phyloP scores from a whole-genome alignment of 345 rosid species.

The Salix udensis region DNA sequence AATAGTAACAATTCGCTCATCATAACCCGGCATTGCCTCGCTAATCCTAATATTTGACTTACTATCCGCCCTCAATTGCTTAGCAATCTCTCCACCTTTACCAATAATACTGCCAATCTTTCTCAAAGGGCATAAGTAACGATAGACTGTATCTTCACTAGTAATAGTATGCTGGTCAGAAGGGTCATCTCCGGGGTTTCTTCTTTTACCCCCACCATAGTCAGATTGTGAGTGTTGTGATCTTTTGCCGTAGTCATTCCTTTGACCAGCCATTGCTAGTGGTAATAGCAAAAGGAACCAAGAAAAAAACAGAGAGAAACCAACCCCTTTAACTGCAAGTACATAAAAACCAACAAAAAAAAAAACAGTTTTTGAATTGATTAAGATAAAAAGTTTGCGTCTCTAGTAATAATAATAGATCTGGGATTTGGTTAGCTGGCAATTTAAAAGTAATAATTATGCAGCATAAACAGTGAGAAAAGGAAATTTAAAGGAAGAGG shows the following conservation, averaged over 20 bases:
- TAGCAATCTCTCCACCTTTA: slow-evolving; percentile 31
- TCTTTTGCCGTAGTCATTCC: slow-evolving; percentile 32
- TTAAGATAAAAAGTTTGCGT: neutral
- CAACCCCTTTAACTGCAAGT: neutral
- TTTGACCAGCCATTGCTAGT: slow-evolving; percentile 27
- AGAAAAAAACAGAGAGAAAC: neutral
- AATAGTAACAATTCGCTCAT: slow-evolving; percentile 31
- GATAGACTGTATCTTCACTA: slow-evolving; percentile 31
- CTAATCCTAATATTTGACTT: slow-evolving; percentile 30
- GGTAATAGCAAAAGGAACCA: neutral
- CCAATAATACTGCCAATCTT: slow-evolving; percentile 37
- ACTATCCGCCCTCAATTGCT: slow-evolving; percentile 28
- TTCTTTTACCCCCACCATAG: slow-evolving; percentile 31
- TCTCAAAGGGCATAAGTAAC: slow-evolving; percentile 31
- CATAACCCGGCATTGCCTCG: slow-evolving; percentile 29
- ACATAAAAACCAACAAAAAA: neutral
- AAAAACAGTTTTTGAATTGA: neutral
- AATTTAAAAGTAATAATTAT: neutral
- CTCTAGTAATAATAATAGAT: neutral
- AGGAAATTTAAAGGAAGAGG: neutral
- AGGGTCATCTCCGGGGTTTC: slow-evolving; percentile 29
- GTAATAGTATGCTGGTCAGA: slow-evolving; percentile 20
- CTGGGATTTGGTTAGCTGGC: neutral
- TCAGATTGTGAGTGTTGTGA: slow-evolving; percentile 26
- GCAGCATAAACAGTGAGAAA: no score